Evolutionary conservation across 306 rosid species (phyloP).

Genomic region (Astragalus membranaceus): DNA sequence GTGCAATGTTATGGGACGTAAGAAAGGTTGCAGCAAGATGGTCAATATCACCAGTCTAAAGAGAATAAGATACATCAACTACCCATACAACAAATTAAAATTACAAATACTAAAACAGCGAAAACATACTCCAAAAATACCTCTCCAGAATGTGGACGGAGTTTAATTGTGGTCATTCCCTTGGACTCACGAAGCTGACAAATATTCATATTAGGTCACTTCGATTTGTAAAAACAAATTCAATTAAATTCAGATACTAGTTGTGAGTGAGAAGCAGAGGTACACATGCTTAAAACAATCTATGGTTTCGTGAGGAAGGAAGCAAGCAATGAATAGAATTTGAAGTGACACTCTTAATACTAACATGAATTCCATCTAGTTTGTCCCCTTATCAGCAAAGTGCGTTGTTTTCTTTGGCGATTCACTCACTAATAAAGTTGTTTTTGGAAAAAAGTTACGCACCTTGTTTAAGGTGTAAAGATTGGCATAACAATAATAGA

Average conservation of each 20-base stretch:
- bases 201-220: slow-evolving; percentile 24
- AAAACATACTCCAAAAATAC: slow-evolving; percentile 31
- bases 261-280: background rate
- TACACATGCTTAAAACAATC: background rate
- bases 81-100: background rate
- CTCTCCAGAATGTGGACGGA: slow-evolving; percentile 99
- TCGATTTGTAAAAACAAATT: background rate
- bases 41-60: slow-evolving; percentile 94
- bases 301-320: background rate
- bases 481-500: slow-evolving; percentile 89
- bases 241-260: background rate
- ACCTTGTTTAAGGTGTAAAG: slow-evolving; percentile 88
- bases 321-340: background rate
- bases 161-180: slow-evolving; percentile 90
- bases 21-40: slow-evolving; percentile 97
- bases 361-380: background rate
- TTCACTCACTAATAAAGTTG: background rate
- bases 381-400: background rate
- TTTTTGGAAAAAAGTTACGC: background rate
- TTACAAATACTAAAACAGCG: background rate
- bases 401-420: background rate
- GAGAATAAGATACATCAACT: slow-evolving; percentile 17
- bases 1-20: slow-evolving; percentile 77
- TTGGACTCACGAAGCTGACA: slow-evolving; percentile 93
- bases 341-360: background rate